Evolutionary conservation across 177 flowering plant species (phyloP), one percentile per base, ranked within the genome.

Genomic region (Vitis hybrid): DNA sequence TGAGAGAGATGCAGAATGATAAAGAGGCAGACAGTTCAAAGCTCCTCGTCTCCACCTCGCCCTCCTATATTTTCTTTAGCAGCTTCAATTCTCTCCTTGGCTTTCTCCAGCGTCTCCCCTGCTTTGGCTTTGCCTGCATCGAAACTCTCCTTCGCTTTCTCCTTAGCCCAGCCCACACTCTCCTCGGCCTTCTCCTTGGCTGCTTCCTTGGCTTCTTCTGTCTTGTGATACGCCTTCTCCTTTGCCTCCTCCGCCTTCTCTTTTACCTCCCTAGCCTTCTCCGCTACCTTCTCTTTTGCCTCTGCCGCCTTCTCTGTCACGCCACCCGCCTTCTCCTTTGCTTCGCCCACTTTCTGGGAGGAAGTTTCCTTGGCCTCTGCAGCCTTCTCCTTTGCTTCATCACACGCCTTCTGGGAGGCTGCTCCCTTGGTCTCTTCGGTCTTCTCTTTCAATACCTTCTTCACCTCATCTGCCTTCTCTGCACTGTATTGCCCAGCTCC

Each of bases 61-160:
- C 63, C 74, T 1, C 51, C 62, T 5, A 68, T 5, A 7, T 58
- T 62, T 2, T 74, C 78, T 49, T 65, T 68, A 1, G 69, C 82
- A 51, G 74, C 62, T 26, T 72, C 78, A 12, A 73, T 63, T 18
- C 61, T 81, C 8, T 73, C 71, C 67, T 78, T 81, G 3, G 75
- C 76, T 2, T 56, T 15, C 66, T 75, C 77, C 14, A 72, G 11
- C 0, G 85, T 75, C 73, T 80, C 82, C 31, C 61, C 69, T 4
- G 73, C 76, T 69, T 78, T 75, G 49, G 52, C 16, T 64, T 77
- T 80, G 1, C 73, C 75, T 2, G 71, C 68, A 5, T 83, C 80
- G 2, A 69, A 81, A 1, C 79, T 76, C 19, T 79, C 69, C 55
- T 78, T 70, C 2, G 78, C 81, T 59, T 79, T 83, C 70, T 82